A percentile compares a stretch with the other conserved stretches of the same genome.
phyloP scores from a whole-genome alignment of 352 stramenopile genomes.

The Pythium apleroticum region DNA sequence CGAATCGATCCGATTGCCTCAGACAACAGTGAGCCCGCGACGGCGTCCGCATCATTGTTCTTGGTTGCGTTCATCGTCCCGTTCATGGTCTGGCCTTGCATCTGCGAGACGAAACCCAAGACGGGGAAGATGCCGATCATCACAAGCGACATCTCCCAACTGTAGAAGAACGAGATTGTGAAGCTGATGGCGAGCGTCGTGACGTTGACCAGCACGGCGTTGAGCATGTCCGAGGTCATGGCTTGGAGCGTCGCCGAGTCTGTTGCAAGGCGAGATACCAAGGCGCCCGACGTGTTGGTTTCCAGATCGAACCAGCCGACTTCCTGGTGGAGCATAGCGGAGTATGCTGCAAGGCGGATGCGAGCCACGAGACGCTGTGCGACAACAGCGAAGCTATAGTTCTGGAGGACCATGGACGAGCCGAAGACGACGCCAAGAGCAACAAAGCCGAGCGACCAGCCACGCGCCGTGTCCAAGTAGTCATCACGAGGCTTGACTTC shows the following conservation, averaged over 20 bases:
- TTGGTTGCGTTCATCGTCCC: conserved; percentile 39
- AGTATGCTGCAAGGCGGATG: conserved; percentile 45
- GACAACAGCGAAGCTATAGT: too few relatives aligned
- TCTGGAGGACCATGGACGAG: too few relatives aligned
- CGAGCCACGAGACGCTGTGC: conserved; percentile 14
- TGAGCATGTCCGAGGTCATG: conserved; percentile 69
- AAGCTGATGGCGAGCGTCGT: conserved; percentile 58
- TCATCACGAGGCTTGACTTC: background rate
- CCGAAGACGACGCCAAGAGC: too few relatives aligned
- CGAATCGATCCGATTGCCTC: conserved; percentile 55
- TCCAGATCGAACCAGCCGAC: conserved; percentile 73
- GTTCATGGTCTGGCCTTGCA: conserved; percentile 37
- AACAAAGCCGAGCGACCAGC: too few relatives aligned
- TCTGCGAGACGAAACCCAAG: conserved; percentile 32
- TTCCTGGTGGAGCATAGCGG: conserved; percentile 67
- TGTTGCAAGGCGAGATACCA: conserved; percentile 61
- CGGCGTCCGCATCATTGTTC: conserved; percentile 40
- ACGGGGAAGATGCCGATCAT: conserved; percentile 32
- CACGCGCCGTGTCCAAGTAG: too few relatives aligned
- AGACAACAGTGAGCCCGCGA: conserved; percentile 37
- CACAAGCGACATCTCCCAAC: conserved; percentile 59
- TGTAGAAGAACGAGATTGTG: conserved; percentile 49
- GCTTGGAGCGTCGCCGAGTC: conserved; percentile 76
- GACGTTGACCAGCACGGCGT: conserved; percentile 46
- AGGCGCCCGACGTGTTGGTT: conserved; percentile 56